These are phyloP conservation scores for Dendrobium nobile DNA, from an alignment of 106 monocot genomes.

Conservation along the genomic window DNA sequence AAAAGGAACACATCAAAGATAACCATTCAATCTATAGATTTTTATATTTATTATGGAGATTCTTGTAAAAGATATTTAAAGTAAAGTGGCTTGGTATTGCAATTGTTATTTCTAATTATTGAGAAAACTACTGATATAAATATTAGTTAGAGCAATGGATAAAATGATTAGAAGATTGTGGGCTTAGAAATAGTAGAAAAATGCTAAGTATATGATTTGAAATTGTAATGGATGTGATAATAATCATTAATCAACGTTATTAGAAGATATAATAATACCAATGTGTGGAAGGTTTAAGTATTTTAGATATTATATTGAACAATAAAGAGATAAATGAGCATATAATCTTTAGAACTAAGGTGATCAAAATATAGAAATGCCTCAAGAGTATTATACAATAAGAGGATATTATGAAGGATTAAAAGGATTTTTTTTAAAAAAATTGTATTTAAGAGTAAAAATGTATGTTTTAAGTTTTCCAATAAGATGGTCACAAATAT, in stretches of 20 bases:
- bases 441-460: background rate
- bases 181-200: background rate
- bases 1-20: too few species aligned
- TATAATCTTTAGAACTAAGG: background rate
- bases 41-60: too few species aligned
- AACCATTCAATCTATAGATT: too few species aligned
- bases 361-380: background rate
- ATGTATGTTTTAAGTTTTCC: background rate
- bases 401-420: background rate
- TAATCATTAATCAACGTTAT: background rate
- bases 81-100: too few species aligned
- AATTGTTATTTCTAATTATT: too few species aligned
- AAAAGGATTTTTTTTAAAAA: background rate
- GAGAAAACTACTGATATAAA: too few species aligned
- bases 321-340: background rate
- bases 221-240: background rate
- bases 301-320: background rate
- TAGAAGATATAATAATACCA: background rate
- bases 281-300: background rate
- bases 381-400: background rate
- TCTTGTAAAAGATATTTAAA: too few species aligned
- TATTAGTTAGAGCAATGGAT: too few species aligned
- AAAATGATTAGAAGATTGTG: too few species aligned
- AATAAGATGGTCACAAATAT: background rate
- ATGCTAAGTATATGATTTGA: background rate